Evolutionary conservation across 371 early-diverging fungal genomes (phyloP).

Genomic region (Mortierella sp.): DNA sequence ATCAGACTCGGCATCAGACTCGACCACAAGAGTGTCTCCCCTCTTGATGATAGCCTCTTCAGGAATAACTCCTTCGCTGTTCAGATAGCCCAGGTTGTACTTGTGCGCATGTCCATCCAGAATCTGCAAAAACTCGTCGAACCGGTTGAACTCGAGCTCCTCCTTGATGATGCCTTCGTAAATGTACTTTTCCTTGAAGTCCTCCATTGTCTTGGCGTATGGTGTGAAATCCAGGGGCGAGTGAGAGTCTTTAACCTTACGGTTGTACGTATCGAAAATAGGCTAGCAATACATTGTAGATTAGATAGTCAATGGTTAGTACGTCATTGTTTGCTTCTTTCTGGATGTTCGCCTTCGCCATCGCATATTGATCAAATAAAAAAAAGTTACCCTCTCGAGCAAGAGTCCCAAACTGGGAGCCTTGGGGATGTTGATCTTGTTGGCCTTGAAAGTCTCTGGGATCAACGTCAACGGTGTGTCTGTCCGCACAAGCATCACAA

Average conservation of each 20-base stretch:
- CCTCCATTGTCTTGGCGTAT: conserved; percentile 75
- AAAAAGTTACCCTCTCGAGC: conserved; percentile 79
- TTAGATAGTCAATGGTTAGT: neutral
- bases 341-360: neutral
- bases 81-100: conserved; percentile 62
- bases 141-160: conserved; percentile 70
- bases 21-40: conserved; percentile 29
- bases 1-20: conserved; percentile 45
- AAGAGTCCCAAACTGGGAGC: conserved; percentile 98
- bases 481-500: conserved; percentile 86
- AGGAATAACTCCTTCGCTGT: conserved; percentile 66
- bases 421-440: conserved; percentile 96
- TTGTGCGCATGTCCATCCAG: conserved; percentile 49
- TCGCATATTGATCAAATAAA: neutral
- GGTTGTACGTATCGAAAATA: conserved; percentile 80
- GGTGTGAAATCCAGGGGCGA: conserved; percentile 64
- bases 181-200: conserved; percentile 89
- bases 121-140: conserved; percentile 58
- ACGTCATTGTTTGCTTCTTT: no score
- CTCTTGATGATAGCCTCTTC: conserved; percentile 63
- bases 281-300: conserved; percentile 52
- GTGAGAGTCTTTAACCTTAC: conserved; percentile 55
- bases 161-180: conserved; percentile 81
- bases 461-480: conserved; percentile 79
- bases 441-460: conserved; percentile 70